A percentile compares a stretch with the other conserved stretches of the same genome.
phyloP scores from a whole-genome alignment of 2,329 filamentous ascomycete species.

The Phaeosphaeria sp. region DNA sequence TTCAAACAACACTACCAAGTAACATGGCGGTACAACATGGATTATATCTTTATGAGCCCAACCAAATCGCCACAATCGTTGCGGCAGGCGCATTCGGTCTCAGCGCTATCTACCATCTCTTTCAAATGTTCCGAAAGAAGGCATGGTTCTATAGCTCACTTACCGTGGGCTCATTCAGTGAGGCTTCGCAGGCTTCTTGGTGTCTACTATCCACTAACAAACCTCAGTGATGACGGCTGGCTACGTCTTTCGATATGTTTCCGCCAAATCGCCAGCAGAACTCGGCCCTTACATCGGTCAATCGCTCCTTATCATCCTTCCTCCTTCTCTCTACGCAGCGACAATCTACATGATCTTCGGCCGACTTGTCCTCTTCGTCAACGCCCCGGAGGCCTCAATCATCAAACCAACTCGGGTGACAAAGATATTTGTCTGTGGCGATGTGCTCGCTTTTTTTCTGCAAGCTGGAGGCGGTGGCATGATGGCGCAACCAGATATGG shows the following conservation, averaged over 20 bases:
- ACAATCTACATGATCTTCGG: conserved; percentile 54
- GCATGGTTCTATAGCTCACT: conserved; percentile 33
- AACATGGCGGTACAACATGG: conserved; percentile 20
- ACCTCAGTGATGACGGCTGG: conserved; percentile 29
- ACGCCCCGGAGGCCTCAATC: conserved; percentile 50
- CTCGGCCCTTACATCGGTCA: conserved; percentile 45
- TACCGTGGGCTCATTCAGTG: conserved; percentile 25
- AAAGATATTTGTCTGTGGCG: conserved; percentile 61
- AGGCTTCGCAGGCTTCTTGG: not conserved
- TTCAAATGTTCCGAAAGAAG: conserved; percentile 22
- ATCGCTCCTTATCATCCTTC: conserved; percentile 49
- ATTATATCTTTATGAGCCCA: conserved; percentile 26
- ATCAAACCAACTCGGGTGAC: conserved; percentile 56
- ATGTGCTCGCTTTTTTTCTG: conserved; percentile 59
- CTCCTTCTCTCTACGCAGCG: conserved; percentile 53
- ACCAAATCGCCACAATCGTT: conserved; percentile 12
- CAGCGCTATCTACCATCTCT: conserved; percentile 23
- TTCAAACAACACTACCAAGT: not conserved
- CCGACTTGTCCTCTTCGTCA: conserved; percentile 47
- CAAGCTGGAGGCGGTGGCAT: conserved; percentile 49
- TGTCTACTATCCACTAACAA: not conserved
- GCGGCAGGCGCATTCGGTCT: conserved; percentile 20
- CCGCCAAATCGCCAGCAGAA: conserved; percentile 15
- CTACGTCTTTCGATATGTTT: conserved; percentile 24
- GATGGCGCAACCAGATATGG: conserved; percentile 25